Evolutionary conservation across 2,329 filamentous ascomycete genomes (phyloP).

Genomic region (Lasiodiplodia theobromae): DNA sequence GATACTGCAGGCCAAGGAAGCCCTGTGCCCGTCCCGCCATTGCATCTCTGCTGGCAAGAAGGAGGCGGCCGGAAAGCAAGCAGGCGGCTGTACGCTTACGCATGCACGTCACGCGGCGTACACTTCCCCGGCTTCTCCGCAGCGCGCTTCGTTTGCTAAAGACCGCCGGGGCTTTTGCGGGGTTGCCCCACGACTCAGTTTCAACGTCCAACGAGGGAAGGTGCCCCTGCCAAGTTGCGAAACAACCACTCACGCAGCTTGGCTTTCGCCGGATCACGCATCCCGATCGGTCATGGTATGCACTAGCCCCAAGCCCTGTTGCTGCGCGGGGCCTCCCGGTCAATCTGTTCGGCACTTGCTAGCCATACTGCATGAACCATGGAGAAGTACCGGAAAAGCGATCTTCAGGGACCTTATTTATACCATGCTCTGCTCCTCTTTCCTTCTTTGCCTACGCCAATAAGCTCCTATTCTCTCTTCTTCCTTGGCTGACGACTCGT

Average conservation of each 20-base stretch:
- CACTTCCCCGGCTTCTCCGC: constrained; percentile 4
- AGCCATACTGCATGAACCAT: not conserved
- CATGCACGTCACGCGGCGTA: not conserved
- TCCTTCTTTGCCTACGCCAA: no score
- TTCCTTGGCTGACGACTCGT: constrained; percentile 4
- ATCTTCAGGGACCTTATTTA: constrained; percentile 18
- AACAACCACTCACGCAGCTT: constrained; percentile 6
- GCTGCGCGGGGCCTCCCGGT: constrained; percentile 14
- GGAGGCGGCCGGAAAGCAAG: not conserved
- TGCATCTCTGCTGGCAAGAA: not conserved
- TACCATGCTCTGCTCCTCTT: constrained; percentile 6
- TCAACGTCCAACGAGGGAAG: constrained; percentile 15
- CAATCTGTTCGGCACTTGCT: not conserved
- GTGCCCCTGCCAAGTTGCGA: constrained; percentile 24
- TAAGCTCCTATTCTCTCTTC: not conserved
- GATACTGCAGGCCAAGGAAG: not conserved
- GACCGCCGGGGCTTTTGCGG: constrained; percentile 1
- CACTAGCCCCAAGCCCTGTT: not conserved
- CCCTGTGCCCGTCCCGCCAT: not conserved
- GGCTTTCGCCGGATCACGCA: not conserved
- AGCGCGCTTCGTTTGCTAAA: not conserved
- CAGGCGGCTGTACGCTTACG: not conserved
- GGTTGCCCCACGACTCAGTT: constrained; percentile 25
- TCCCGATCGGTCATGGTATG: constrained; percentile 13
- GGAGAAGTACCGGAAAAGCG: not conserved